Evolutionary conservation across 2,329 filamentous ascomycete species (phyloP).

Genomic region (Verticillium alfalfae): DNA sequence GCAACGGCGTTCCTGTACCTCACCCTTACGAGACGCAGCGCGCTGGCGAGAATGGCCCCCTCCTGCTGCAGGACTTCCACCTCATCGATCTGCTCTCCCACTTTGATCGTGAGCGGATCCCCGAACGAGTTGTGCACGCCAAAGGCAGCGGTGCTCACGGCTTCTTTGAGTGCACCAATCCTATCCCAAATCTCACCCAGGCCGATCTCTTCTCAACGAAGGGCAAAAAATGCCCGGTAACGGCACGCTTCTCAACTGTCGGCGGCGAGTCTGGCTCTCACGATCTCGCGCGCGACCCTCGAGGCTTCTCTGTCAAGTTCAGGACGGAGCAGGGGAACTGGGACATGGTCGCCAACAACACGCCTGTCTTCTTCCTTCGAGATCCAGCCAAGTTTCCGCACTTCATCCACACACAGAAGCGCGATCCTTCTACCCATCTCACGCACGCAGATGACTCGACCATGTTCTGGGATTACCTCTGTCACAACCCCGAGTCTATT

Average conservation of each 20-base stretch:
- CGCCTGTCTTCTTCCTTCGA: constrained; percentile 19
- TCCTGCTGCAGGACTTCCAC: constrained; percentile 55
- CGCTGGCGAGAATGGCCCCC: constrained; percentile 50
- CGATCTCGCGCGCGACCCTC: constrained; percentile 65
- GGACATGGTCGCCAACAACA: constrained; percentile 31
- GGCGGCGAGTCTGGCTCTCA: constrained; percentile 67
- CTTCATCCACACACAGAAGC: constrained; percentile 71
- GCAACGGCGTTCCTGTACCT: constrained; percentile 50
- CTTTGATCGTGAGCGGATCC: constrained; percentile 57
- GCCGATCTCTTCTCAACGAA: constrained; percentile 49
- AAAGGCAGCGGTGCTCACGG: constrained; percentile 52
- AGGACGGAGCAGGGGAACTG: constrained; percentile 69
- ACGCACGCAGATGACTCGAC: constrained; percentile 55
- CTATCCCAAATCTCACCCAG: constrained; percentile 45
- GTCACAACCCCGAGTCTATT: constrained; percentile 52
- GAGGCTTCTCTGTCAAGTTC: constrained; percentile 70
- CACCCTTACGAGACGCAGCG: constrained; percentile 54
- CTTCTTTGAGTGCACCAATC: constrained; percentile 37
- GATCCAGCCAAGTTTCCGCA: constrained; percentile 69
- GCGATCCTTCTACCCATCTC: constrained; percentile 64
- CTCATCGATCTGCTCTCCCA: constrained; percentile 57
- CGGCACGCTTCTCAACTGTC: constrained; percentile 68
- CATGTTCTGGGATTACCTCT: constrained; percentile 62
- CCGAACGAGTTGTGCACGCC: constrained; percentile 54
- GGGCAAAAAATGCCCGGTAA: constrained; percentile 63